phyloP scores from a whole-genome alignment of 2,329 filamentous ascomycete genomes.

The Penicillium sp. region DNA sequence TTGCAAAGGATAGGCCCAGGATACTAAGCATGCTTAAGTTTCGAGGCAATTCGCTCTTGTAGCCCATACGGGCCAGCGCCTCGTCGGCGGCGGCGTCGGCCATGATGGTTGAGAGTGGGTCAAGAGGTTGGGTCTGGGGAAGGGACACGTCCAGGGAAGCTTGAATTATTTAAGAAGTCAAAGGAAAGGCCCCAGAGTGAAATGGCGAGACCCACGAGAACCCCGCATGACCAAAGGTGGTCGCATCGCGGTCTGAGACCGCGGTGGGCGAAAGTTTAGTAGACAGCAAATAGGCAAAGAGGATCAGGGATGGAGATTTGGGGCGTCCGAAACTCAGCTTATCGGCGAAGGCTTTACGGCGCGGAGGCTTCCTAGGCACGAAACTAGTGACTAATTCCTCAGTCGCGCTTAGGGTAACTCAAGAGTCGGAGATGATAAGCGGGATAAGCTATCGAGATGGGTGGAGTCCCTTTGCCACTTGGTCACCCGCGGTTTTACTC shows the following conservation, averaged over 20 bases:
- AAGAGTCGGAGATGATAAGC: not conserved
- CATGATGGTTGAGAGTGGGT: conserved; percentile 17
- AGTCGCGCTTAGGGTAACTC: not conserved
- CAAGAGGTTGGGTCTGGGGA: not conserved
- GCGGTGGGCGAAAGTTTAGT: conserved; percentile 10
- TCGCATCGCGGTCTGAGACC: conserved; percentile 24
- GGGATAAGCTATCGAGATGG: not conserved
- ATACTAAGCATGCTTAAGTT: conserved; percentile 69
- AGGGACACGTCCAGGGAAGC: not conserved
- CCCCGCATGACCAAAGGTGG: conserved; percentile 20
- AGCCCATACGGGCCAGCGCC: conserved; percentile 64
- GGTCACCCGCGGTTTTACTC: too few relatives aligned
- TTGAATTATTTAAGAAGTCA: conserved; percentile 4
- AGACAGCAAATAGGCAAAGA: conserved; percentile 3
- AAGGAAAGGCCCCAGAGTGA: not conserved
- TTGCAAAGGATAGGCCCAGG: conserved; percentile 68
- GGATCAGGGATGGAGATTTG: not conserved
- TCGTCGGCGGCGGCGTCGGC: conserved; percentile 52
- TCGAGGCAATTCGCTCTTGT: conserved; percentile 64
- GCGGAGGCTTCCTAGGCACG: not conserved
- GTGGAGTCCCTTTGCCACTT: not conserved
- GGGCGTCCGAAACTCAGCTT: conserved; percentile 9
- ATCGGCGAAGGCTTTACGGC: conserved; percentile 3
- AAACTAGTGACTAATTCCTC: not conserved
- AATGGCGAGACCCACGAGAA: conserved; percentile 3